phyloP scores from a whole-genome alignment of 169 alveolate genomes.

The Plasmodium vivax region DNA sequence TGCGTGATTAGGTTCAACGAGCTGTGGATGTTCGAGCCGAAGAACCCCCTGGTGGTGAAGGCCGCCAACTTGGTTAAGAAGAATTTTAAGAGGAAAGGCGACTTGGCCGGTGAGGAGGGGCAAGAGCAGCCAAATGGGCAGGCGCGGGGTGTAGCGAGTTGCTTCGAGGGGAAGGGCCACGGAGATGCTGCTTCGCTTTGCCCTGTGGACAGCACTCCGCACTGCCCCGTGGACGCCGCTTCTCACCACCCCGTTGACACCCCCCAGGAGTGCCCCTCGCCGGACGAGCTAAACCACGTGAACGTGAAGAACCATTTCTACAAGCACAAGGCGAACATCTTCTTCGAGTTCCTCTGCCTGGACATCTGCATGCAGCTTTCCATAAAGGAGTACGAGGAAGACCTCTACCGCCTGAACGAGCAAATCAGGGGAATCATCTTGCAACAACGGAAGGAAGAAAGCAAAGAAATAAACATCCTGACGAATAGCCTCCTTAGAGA shows the following conservation, averaged over 20 bases:
- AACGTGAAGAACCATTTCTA: constrained; percentile 40
- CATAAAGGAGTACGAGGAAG: constrained; percentile 41
- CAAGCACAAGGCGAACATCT: constrained; percentile 21
- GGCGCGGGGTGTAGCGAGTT: not conserved
- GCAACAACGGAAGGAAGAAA: constrained; percentile 44
- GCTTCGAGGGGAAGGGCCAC: not conserved
- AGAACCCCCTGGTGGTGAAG: constrained; percentile 23
- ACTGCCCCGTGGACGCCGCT: too few species aligned
- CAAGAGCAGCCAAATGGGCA: not conserved
- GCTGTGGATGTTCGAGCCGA: constrained; percentile 41
- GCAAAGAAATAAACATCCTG: constrained; percentile 44
- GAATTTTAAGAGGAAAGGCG: constrained; percentile 10
- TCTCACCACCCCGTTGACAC: not conserved
- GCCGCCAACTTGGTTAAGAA: constrained; percentile 30
- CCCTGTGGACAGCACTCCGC: too few species aligned
- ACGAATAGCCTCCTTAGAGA: constrained; percentile 37
- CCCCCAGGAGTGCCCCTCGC: not conserved
- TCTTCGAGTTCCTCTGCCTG: constrained; percentile 44
- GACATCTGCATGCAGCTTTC: constrained; percentile 67
- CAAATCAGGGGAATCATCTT: constrained; percentile 11
- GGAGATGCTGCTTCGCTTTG: too few species aligned
- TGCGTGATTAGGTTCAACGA: constrained; percentile 59
- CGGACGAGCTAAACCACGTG: constrained; percentile 35
- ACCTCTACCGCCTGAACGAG: constrained; percentile 9
- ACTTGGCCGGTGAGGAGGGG: not conserved